These are phyloP conservation scores for Saksenaea vasiformis DNA, from an alignment of 371 early-diverging fungal genomes.

Conservation along the genomic window DNA sequence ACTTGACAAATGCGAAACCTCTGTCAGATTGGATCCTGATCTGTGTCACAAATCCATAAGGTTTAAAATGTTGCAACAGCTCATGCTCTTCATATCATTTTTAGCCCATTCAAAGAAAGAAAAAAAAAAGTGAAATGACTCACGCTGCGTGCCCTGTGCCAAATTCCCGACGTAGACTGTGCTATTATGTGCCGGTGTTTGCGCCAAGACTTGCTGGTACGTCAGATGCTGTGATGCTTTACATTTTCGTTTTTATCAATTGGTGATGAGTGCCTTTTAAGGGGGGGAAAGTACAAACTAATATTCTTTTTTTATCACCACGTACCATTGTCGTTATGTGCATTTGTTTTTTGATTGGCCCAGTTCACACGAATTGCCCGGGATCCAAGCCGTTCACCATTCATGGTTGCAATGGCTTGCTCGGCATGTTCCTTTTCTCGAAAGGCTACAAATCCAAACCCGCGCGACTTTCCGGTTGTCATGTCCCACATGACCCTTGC, in stretches of 20 bases:
- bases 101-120: not conserved
- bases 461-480: conserved; percentile 77
- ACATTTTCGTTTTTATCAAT: not conserved
- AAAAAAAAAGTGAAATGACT: not conserved
- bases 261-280: not conserved
- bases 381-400: conserved; percentile 75
- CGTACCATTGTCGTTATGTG: not conserved
- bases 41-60: conserved; percentile 75
- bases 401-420: conserved; percentile 83
- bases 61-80: conserved; percentile 66
- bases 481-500: conserved; percentile 78
- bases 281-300: not conserved
- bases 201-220: conserved; percentile 71
- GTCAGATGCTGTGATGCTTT: conserved; percentile 19
- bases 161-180: conserved; percentile 89
- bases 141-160: not conserved
- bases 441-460: conserved; percentile 85
- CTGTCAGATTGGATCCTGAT: conserved; percentile 84
- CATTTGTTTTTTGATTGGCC: conserved; percentile 65
- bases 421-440: conserved; percentile 79
- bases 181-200: conserved; percentile 79
- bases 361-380: conserved; percentile 69
- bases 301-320: not conserved
- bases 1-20: conserved; percentile 89
- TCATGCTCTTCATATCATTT: not conserved